These are phyloP conservation scores for Cercis canadensis DNA, from an alignment of 306 rosid species.

Conservation along the genomic window DNA sequence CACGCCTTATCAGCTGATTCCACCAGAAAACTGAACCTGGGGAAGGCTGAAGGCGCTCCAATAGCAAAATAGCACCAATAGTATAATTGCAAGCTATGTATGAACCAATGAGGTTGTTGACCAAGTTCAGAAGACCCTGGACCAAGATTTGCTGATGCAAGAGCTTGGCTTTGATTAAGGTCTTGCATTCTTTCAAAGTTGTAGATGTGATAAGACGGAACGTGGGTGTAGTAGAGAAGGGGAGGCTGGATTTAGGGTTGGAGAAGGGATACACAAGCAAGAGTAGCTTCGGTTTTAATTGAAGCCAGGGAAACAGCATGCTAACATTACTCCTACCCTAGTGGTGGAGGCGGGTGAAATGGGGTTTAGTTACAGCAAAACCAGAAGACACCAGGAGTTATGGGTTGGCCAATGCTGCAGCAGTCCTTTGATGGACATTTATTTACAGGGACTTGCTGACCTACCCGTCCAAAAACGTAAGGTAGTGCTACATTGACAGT, in stretches of 20 bases:
- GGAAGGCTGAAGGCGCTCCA: constrained; percentile 54
- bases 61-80: constrained; percentile 45
- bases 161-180: constrained; percentile 50
- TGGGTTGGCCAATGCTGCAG: too few relatives aligned
- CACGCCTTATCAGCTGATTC: constrained; percentile 66
- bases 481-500: too few relatives aligned
- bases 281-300: neutral
- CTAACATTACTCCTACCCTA: neutral
- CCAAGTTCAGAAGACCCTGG: constrained; percentile 38
- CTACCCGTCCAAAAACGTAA: too few relatives aligned
- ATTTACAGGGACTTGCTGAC: too few relatives aligned
- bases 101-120: constrained; percentile 46
- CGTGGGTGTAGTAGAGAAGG: constrained; percentile 32
- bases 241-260: neutral
- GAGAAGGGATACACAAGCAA: neutral
- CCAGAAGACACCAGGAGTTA: too few relatives aligned
- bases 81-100: constrained; percentile 58
- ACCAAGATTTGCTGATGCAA: constrained; percentile 54
- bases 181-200: constrained; percentile 50
- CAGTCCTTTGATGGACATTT: too few relatives aligned
- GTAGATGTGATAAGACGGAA: constrained; percentile 15
- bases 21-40: constrained; percentile 66
- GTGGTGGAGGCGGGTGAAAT: too few relatives aligned
- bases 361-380: too few relatives aligned
- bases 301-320: constrained; percentile 3